phyloP scores from a whole-genome alignment of 805 yeast species.

The Candida qinlingensis region DNA sequence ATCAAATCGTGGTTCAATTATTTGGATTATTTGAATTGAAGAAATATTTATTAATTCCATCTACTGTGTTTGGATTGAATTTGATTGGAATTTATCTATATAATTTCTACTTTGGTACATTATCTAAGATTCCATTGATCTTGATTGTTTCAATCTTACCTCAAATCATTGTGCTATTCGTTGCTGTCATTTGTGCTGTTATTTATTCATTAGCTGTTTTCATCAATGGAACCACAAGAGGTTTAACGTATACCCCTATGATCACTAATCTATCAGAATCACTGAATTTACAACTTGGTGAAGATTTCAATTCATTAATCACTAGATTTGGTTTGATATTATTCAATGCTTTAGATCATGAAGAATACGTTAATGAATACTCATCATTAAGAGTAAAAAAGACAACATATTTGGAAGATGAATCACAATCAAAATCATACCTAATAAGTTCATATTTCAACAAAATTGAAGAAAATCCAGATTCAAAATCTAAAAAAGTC shows the following conservation, averaged over 20 bases:
- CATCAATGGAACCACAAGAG: conserved; percentile 35
- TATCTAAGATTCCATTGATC: conserved; percentile 47
- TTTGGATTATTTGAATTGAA: conserved; percentile 52
- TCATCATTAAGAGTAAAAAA: conserved; percentile 42
- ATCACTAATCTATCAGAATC: conserved; percentile 34
- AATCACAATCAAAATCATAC: conserved; percentile 11
- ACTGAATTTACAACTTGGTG: conserved; percentile 36
- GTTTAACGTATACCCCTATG: conserved; percentile 30
- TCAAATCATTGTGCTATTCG: conserved; percentile 48
- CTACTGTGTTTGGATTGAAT: conserved; percentile 50
- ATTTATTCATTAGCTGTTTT: conserved; percentile 57
- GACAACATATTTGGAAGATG: conserved; percentile 49
- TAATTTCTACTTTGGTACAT: conserved; percentile 35
- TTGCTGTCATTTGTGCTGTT: conserved; percentile 45
- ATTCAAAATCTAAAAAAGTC: neutral
- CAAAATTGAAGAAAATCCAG: conserved; percentile 22
- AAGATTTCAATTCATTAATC: conserved; percentile 63
- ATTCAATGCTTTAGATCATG: conserved; percentile 60
- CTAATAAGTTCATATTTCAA: conserved; percentile 21
- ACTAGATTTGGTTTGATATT: conserved; percentile 57
- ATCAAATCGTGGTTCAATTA: conserved; percentile 58
- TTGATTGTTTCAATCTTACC: conserved; percentile 61
- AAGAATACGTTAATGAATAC: conserved; percentile 59
- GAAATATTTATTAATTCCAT: conserved; percentile 56
- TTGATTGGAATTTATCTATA: conserved; percentile 44